Evolutionary conservation across 257 asterid species (phyloP), one percentile per base, ranked within the genome.

Genomic region (Apocynum venetum): DNA sequence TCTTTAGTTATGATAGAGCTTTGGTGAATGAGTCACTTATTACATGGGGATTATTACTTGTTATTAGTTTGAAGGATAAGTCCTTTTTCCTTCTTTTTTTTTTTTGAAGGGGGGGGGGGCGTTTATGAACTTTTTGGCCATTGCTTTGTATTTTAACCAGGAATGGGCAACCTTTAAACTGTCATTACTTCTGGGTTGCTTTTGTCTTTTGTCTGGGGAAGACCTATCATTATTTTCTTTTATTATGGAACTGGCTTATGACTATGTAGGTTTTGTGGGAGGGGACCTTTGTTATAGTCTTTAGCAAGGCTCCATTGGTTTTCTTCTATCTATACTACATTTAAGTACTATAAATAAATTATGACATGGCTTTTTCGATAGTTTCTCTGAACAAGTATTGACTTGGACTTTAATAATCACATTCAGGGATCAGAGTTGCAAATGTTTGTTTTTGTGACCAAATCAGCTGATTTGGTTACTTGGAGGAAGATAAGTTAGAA

Each of bases 371-470:
- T 77, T 82, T 73, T 53, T 2, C 19, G 35, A 56, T 73, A 40
- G 41, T 83, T 59, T 52, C 60, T 72, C 51, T 78, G 68, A 71
- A 57, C 59, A 81, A 77, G 77, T 83, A 80, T 86, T 90, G 89
- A 92, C 92, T 73, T 81, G 83, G 57, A 80, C 84, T 83, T 81
- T 87, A 83, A 82, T 60, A 77, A 84, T 89, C 85, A 60, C 87
- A 84, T 91, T 89, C 97, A 90, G 97, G 88, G 93, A 83, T 84
- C 88, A 83, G 91, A 86, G 87, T 86, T 84, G 88, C 86, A 83
- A 83, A 77, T 79, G 78, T 79, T 74, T 85, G 75, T 82, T 71
- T 48, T 82, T 81, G 77, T 82, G 84, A 79, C 80, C 82, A 74
- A 71, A 76, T 76, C 84, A 69, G 84, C 83, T 73, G 78, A 51